Base-by-base conservation (phyloP, 2,329 filamentous ascomycete species). In the Fusarium odoratissimum region DNA sequence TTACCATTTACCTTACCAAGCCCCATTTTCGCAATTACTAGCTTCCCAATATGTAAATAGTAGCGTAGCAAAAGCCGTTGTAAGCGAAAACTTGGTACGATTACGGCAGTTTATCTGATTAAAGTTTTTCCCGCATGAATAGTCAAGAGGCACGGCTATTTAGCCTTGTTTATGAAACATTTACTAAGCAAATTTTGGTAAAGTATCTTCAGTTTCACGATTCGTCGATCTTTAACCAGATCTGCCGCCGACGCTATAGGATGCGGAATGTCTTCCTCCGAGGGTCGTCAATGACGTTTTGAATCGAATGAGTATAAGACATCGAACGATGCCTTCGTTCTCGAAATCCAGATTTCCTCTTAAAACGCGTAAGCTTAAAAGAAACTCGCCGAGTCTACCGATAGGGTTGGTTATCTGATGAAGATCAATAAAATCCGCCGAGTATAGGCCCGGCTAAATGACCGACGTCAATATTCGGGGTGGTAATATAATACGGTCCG, bases 231-330 rank as follows among this genome's bases (percentile, higher is more conserved):
- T 35, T 57, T 57, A 48, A 11, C 54, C 40, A 57, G 30, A 57
- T 28, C 8, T 1, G 23, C 35, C 19, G 17, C 1, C 35, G 23
- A 38, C 23, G 5, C 1, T 4, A 31, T 16, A 7, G n/a, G 7
- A 37, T 3, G 21, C 61, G 62, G 62, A 64, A 64, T 64, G 62
- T 64, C 62, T 37, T 35, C 62, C 62, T 64, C 62, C 60, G 60
- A 38, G 14, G 1, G 37, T 35, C 3, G 16, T 31, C 14, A 42
- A 63, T 63, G 30, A 52, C 25, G 17, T 16, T 31, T 35, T 31
- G 5, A 30, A 54, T 41, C 30, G 10, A 35, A 35, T 28, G 19
- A 35, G 19, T 57, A 57, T 57, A 48, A 57, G 54, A 57, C 8
- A 57, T 57, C 54, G 23, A 35, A 57, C 54, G n/a, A 48, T 48